Conservation (phyloP, 2,329 filamentous ascomycete genomes). For the Dendrostoma leiphaemia region DNA sequence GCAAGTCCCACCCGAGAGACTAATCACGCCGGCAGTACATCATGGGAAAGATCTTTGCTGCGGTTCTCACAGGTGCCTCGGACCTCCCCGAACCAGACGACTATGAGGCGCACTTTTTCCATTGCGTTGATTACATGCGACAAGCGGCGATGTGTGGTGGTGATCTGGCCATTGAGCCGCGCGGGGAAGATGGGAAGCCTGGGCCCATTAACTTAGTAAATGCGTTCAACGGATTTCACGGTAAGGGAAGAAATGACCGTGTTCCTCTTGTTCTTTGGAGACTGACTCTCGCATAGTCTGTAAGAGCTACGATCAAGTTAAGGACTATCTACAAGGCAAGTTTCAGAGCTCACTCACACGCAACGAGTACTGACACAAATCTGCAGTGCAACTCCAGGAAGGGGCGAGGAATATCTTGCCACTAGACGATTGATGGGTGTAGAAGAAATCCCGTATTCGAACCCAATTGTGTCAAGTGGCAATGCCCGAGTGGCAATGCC, state of each 20-base stretch:
- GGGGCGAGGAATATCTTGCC: conserved; percentile 13
- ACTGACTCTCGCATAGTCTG: conserved; percentile 19
- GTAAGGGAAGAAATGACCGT: conserved; percentile 9
- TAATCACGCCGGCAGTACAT: conserved; percentile 27
- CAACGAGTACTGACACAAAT: not conserved
- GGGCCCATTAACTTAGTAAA: conserved; percentile 23
- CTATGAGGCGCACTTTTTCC: conserved; percentile 35
- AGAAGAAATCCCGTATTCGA: too few relatives aligned
- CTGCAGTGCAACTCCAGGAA: conserved; percentile 7
- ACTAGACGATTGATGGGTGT: conserved; percentile 7
- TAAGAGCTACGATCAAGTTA: conserved; percentile 25
- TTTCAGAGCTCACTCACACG: not conserved
- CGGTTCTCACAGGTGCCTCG: conserved; percentile 20
- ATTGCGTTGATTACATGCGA: conserved; percentile 30
- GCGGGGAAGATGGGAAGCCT: conserved; percentile 21
- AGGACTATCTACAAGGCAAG: conserved; percentile 23
- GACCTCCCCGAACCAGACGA: conserved; percentile 20
- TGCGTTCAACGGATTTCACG: conserved; percentile 24
- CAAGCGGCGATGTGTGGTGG: conserved; percentile 27
- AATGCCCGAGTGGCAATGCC: too few relatives aligned
- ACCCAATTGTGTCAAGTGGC: too few relatives aligned
- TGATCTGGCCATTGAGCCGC: conserved; percentile 26
- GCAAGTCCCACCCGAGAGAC: too few relatives aligned
- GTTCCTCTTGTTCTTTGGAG: not conserved
- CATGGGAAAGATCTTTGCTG: conserved; percentile 32